Base-by-base conservation (phyloP, 495 filamentous ascomycete species). In the Xylaria sp. region DNA sequence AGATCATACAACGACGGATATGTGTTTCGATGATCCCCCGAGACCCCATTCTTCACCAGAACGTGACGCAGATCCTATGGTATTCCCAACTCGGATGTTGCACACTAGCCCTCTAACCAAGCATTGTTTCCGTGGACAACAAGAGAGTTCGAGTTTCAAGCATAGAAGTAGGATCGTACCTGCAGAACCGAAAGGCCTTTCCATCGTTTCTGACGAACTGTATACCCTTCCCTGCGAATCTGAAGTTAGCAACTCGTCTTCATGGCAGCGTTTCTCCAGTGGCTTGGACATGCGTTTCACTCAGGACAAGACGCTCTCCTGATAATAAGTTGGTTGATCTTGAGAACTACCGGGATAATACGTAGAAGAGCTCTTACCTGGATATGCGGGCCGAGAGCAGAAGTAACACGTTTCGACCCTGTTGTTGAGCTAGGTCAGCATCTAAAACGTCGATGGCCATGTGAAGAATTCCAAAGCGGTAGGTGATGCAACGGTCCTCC, bases 331-430 rank as follows among this genome's bases (percentile, higher is more conserved):
- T 4, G 1, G 17, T 6, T 44, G 33, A 24, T 17, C 5, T 26
- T 26, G 19, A 9, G 40, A 29, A 61, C 15, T 1, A 8, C 21
- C 21, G 2, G 14, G 72, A 69, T 61, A 72, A 68, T 70, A 70
- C 73, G 74, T 48, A 74, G 48, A 31, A 29, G 19, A 37, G 33
- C 35, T 75, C 82, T 73, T 95, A 78, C 88, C 88, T 48, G 95
- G 94, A 83, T 96, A 97, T 81, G 89, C 88, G 41, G 94, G 94
- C 77, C 85, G 85, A 70, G 91, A 93, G 84, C 95, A 98, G 84
- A 97, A 97, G 79, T 93, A 93, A 80, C 94, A 97, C 65, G 91
- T 93, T 82, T 97, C 94, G 80, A 97, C 76, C 67, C 77, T 79
- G 63, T 35, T 50, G 58, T 7, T 31, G 8, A 73, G 31, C 71